Percentiles rank a stretch among this genome's conserved stretches.
These are phyloP conservation scores for Diaporthe longicolla DNA, from an alignment of 2,329 filamentous ascomycete genomes.

Conservation along the genomic window DNA sequence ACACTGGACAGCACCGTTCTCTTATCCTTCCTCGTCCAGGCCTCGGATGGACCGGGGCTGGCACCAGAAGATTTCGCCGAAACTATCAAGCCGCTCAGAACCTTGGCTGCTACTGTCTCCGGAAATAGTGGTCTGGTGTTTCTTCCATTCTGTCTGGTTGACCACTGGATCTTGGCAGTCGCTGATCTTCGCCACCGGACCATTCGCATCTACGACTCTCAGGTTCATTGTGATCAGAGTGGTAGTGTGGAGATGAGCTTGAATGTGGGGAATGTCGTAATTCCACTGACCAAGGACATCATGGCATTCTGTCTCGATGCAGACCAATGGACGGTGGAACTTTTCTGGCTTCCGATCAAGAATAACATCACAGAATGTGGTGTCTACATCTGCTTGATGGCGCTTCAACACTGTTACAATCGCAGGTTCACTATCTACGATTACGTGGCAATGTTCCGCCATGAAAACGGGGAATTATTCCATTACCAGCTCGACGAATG, in stretches of 20 bases:
- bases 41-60: too few relatives aligned
- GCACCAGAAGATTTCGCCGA: too few relatives aligned
- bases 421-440: neutral
- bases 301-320: neutral
- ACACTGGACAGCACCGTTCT: neutral
- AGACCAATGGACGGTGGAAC: neutral
- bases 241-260: too few relatives aligned
- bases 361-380: neutral
- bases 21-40: accelerated
- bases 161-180: conserved; percentile 9
- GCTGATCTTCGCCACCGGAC: neutral
- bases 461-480: too few relatives aligned
- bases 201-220: conserved; percentile 15
- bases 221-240: neutral
- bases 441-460: neutral
- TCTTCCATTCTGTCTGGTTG: neutral
- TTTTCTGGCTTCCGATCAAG: neutral
- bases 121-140: conserved; percentile 2
- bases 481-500: neutral
- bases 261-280: accelerated
- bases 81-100: neutral
- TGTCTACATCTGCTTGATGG: conserved; percentile 15
- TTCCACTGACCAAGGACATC: neutral
- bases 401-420: neutral
- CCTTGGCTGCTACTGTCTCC: conserved; percentile 2